Evolutionary conservation across 2,329 filamentous ascomycete genomes (phyloP), one percentile per base, ranked within the genome.

Genomic region (Torrubiellomyces zombiae): DNA sequence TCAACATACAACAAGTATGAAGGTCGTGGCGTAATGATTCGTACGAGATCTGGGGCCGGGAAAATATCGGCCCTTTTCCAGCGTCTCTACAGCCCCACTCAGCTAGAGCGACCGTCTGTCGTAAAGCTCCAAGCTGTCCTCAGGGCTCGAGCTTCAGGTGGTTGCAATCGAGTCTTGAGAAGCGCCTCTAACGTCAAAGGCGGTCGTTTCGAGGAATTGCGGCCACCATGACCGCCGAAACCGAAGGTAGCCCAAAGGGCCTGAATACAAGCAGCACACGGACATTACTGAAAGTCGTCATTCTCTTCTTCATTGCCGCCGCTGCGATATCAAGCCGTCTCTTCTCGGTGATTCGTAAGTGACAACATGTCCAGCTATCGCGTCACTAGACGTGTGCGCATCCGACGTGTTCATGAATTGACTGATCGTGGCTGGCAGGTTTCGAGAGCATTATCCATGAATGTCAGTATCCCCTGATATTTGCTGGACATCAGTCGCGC

Each of bases 391-490:
- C n/a, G n/a, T n/a, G n/a, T n/a, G n/a, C n/a, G n/a, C n/a, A n/a
- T n/a, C n/a, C n/a, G n/a, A n/a, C n/a, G n/a, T n/a, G n/a, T n/a
- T n/a, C n/a, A n/a, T n/a, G n/a, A n/a, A n/a, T n/a, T n/a, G n/a
- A n/a, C n/a, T n/a, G n/a, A n/a, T n/a, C n/a, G n/a, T 15, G 32
- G 24, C 28, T 16, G 12, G 9, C 43, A 86, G 80, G 80, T 39
- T 98, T 98, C 50, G 89, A 98, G 60, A 93, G 82, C 59, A 98
- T 98, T 47, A 98, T 98, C 47, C 89, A 98, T 66, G 89, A 98
- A 66, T 98, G 89, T 94, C 51, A 56, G 83, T 76, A 20, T 14
- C 12, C 16, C 7, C 8, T 16, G 7, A 12, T 10, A 12, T 9
- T 20, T 9, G 4, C 5, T 13, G 6, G 5, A 16, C 23, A 9